Percentiles rank a stretch among this genome's conserved stretches.
Evolutionary conservation across 805 yeast species (phyloP).

Genomic region (Candida germanica): DNA sequence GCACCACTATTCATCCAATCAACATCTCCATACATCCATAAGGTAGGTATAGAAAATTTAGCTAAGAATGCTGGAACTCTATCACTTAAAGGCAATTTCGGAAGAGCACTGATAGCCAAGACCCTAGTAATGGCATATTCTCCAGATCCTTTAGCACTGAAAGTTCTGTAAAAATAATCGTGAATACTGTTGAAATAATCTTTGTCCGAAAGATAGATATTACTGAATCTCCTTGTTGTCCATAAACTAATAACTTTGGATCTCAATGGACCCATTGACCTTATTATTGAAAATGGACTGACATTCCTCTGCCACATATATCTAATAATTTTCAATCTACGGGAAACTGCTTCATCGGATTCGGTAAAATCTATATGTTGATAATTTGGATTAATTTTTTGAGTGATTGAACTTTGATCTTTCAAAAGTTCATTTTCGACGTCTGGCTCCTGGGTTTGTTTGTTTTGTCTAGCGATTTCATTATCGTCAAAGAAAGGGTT

Average conservation of each 20-base stretch:
- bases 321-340: slow-evolving; percentile 29
- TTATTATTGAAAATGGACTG: slow-evolving; percentile 53
- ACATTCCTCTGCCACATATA: slow-evolving; percentile 51
- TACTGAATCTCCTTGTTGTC: slow-evolving; percentile 48
- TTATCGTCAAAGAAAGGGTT: slow-evolving; percentile 11
- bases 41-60: slow-evolving; percentile 41
- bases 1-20: slow-evolving; percentile 73
- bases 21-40: slow-evolving; percentile 64
- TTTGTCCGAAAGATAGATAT: slow-evolving; percentile 32
- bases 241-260: slow-evolving; percentile 51
- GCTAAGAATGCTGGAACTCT: slow-evolving; percentile 44
- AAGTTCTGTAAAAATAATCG: slow-evolving; percentile 51
- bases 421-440: slow-evolving; percentile 13
- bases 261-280: slow-evolving; percentile 52
- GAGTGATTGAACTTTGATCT: slow-evolving; percentile 14
- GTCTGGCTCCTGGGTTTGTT: slow-evolving; percentile 10
- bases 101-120: slow-evolving; percentile 56
- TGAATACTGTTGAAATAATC: slow-evolving; percentile 41
- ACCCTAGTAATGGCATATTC: slow-evolving; percentile 61
- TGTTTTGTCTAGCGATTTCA: slow-evolving; percentile 16
- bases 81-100: slow-evolving; percentile 55
- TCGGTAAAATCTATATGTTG: slow-evolving; percentile 5
- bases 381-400: slow-evolving; percentile 16
- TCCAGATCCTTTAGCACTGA: slow-evolving; percentile 58
- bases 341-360: slow-evolving; percentile 13